Conservation (phyloP, 2,329 filamentous ascomycete genomes). For the Fusarium phyllophilum region DNA sequence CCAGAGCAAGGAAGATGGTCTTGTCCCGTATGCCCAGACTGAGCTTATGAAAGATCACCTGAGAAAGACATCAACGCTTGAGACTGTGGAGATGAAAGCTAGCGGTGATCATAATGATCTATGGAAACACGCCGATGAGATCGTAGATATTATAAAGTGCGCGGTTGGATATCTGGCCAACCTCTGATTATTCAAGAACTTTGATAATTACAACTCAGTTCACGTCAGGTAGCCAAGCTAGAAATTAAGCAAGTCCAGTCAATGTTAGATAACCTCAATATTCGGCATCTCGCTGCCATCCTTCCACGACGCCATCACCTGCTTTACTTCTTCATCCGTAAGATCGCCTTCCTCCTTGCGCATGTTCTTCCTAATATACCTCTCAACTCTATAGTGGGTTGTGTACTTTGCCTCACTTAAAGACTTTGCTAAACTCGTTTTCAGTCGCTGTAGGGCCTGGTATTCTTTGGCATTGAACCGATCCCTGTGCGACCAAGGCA, state of each 20-base stretch:
- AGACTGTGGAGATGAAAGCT: not conserved
- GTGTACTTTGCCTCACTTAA: no score
- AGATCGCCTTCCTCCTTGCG: not conserved
- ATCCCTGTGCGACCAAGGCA: not conserved
- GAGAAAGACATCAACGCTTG: rapidly evolving
- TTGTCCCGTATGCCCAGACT: not conserved
- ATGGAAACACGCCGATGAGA: not conserved
- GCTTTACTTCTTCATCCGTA: not conserved
- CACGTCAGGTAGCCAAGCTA: not conserved
- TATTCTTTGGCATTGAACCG: no score
- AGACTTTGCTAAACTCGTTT: no score
- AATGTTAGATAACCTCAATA: not conserved
- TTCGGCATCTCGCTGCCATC: not conserved
- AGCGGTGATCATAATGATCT: conserved; percentile 4
- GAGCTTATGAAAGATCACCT: not conserved
- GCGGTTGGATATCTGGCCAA: not conserved
- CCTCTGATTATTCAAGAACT: not conserved
- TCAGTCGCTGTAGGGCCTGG: no score
- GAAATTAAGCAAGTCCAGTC: not conserved
- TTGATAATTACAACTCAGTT: rapidly evolving
- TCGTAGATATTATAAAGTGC: not conserved
- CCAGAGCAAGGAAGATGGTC: not conserved
- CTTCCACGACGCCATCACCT: not conserved
- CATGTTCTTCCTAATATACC: not conserved
- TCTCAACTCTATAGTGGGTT: no score